phyloP scores from a whole-genome alignment of 768 basidiomycete species.

The Dendrothele bispora region DNA sequence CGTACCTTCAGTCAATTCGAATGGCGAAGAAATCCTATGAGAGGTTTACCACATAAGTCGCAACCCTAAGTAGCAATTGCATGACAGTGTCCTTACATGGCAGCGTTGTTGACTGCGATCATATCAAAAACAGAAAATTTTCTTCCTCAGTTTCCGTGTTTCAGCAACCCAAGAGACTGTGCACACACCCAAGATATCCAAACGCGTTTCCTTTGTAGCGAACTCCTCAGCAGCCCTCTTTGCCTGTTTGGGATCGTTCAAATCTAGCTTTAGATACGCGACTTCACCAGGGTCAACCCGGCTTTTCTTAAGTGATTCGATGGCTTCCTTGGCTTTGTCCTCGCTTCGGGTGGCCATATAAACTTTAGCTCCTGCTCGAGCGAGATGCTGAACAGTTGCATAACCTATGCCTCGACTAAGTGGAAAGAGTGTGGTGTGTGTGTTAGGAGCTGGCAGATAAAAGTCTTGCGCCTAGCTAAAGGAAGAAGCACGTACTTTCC shows the following conservation, averaged over 20 bases:
- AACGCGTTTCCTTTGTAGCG: conserved; percentile 44
- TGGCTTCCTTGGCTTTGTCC: conserved; percentile 43
- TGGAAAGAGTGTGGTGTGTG: not conserved
- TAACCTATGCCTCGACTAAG: conserved; percentile 45
- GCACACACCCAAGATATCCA: conserved; percentile 54
- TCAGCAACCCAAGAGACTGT: not conserved
- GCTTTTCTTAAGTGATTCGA: conserved; percentile 42
- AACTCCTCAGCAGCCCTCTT: conserved; percentile 50
- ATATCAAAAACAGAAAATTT: not conserved
- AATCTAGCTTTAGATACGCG: conserved; percentile 50
- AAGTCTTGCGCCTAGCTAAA: too few species aligned
- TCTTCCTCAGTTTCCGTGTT: not conserved
- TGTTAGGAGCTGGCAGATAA: not conserved
- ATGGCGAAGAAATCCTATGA: too few species aligned
- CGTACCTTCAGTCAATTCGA: too few species aligned
- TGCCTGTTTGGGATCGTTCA: conserved; percentile 47
- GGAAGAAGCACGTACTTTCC: conserved; percentile 4
- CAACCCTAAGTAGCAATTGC: too few species aligned
- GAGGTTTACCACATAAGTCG: too few species aligned
- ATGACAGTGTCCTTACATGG: conserved; percentile 37
- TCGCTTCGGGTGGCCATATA: conserved; percentile 57
- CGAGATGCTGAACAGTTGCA: conserved; percentile 51
- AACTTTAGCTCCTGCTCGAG: conserved; percentile 54
- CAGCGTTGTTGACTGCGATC: conserved; percentile 55
- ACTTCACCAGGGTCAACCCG: conserved; percentile 44